Base-by-base conservation (phyloP, 164 flowering plant genomes). In the Liriodendron chinense region DNA sequence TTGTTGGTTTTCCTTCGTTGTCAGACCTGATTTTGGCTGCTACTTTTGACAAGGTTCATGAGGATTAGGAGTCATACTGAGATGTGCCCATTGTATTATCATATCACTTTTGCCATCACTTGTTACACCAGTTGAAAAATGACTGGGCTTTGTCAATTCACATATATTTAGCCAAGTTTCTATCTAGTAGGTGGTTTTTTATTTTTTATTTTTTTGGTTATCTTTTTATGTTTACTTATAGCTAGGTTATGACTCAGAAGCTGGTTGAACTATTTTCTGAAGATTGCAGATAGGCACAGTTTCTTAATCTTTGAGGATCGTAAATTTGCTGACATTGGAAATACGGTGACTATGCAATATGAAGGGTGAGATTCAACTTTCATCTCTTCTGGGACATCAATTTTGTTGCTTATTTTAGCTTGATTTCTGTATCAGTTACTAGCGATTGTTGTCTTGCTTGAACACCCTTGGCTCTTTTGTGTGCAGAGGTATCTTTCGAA, bases 251-350 rank as follows among this genome's bases (percentile, higher is more conserved):
- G 69, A 34, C 43, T 34, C 43, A 34, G 43, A 34, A 34, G 75
- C 80, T 76, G 24, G 78, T 70, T 59, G 21, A 21, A 26, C 67
- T 71, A 76, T 20, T 65, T 82, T 74, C 53, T 79, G 72, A 73
- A 96, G 99, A 91, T 96, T 87, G 98, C 98, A 75, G 99, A 94
- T 0, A 91, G 82, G 73, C 87, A 96, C 74, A 94, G 92, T 74
- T 96, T 96, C 85, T 75, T 96, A 65, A 92, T 96, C 70, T 96
- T 96, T 83, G 99, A 96, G 78, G 99, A 96, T 82, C 94, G 99
- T 6, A 96, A 96, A 83, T 96, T 96, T 86, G 99, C 99, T 13
- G 99, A 96, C 81, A 96, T 96, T 74, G 98, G 99, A 69, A 96
- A 94, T 80, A 96, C 99, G 4, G 98, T 92, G 71, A 94, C 97